Evolutionary conservation across 805 yeast species (phyloP).

Genomic region (Wickerhamiella slavikovae): DNA sequence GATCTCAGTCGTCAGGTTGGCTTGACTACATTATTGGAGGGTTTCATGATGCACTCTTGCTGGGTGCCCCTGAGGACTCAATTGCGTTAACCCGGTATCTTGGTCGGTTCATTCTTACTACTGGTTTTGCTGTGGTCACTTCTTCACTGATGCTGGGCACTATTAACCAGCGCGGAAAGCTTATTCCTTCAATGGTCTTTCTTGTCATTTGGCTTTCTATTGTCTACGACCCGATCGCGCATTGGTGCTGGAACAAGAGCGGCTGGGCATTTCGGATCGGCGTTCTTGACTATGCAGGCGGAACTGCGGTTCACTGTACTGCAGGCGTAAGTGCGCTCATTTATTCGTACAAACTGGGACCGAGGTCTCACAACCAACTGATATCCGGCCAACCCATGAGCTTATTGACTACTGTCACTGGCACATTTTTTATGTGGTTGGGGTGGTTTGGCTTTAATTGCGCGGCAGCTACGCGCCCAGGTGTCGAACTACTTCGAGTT

Average conservation of each 20-base stretch:
- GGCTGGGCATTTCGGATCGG: slow-evolving; percentile 49
- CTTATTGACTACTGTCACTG: slow-evolving; percentile 42
- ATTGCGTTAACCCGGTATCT: slow-evolving; percentile 18
- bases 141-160: slow-evolving; percentile 53
- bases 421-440: slow-evolving; percentile 49
- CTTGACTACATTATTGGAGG: slow-evolving; percentile 29
- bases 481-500: slow-evolving; percentile 23
- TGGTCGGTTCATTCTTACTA: slow-evolving; percentile 27
- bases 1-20: slow-evolving; percentile 18
- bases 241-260: slow-evolving; percentile 51
- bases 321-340: slow-evolving; percentile 55
- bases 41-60: slow-evolving; percentile 30
- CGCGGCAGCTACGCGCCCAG: slow-evolving; percentile 30
- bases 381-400: slow-evolving; percentile 51
- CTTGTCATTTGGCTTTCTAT: slow-evolving; percentile 48
- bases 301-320: slow-evolving; percentile 56
- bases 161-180: slow-evolving; percentile 50
- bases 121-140: slow-evolving; percentile 45
- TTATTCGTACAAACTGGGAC: slow-evolving; percentile 43
- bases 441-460: slow-evolving; percentile 70
- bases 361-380: slow-evolving; percentile 37
- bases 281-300: slow-evolving; percentile 54
- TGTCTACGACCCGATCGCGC: slow-evolving; percentile 53
- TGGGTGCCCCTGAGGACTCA: slow-evolving; percentile 18
- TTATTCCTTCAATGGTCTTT: slow-evolving; percentile 51